Conservation (phyloP, 2,329 filamentous ascomycete genomes). For the Rhytidhysteron rufulum region DNA sequence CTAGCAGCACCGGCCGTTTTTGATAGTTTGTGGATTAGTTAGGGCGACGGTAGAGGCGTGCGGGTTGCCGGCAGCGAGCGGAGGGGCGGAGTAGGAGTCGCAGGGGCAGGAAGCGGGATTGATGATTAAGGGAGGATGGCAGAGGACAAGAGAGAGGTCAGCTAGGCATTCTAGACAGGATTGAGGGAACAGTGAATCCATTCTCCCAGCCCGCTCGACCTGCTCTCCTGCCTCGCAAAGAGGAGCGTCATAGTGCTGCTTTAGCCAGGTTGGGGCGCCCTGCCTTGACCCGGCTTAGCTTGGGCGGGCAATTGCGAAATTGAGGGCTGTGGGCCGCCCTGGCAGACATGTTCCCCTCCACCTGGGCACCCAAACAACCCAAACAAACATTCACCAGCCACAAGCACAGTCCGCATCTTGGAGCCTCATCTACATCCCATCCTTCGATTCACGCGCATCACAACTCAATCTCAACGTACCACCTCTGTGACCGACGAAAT, state of each 20-base stretch:
- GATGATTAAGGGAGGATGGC: background rate
- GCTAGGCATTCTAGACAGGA: background rate
- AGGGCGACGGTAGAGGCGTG: too few species aligned
- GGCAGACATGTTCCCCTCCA: background rate
- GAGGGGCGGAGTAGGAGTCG: slow-evolving; percentile 13
- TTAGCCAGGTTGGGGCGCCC: too few species aligned
- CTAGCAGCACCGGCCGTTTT: too few species aligned
- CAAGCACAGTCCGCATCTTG: background rate
- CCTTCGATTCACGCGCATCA: too few species aligned
- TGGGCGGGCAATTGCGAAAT: too few species aligned
- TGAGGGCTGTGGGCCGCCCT: background rate
- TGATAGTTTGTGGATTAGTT: too few species aligned
- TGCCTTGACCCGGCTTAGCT: too few species aligned
- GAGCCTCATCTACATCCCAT: too few species aligned
- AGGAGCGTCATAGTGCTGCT: background rate
- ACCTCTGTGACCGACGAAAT: too few species aligned
- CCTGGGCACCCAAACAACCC: background rate
- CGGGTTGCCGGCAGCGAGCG: slow-evolving; percentile 10
- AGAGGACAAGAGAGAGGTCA: slow-evolving; percentile 1
- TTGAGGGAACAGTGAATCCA: background rate
- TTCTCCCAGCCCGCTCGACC: too few species aligned
- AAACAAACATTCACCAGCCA: background rate
- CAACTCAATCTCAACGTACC: too few species aligned
- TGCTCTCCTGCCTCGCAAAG: too few species aligned
- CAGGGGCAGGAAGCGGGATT: slow-evolving; percentile 1